phyloP scores from a whole-genome alignment of 2,329 filamentous ascomycete species.

The Aspergillus vadensis region DNA sequence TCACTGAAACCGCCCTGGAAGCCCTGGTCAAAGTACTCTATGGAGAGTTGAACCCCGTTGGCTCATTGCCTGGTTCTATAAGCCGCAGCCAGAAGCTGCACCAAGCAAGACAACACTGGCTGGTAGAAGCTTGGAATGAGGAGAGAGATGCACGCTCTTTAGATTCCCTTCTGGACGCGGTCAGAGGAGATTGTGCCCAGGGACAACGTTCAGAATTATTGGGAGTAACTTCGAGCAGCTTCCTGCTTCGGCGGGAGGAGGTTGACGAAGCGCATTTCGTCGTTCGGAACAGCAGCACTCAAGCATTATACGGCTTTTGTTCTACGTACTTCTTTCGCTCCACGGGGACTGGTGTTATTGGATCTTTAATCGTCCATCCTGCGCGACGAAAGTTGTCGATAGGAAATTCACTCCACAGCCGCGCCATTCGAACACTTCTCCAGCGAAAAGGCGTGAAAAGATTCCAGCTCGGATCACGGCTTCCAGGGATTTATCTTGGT shows the following conservation, averaged over 20 bases:
- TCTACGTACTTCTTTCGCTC: slow-evolving; percentile 78
- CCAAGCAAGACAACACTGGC: slow-evolving; percentile 91
- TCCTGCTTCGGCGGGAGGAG: slow-evolving; percentile 70
- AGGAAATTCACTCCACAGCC: slow-evolving; percentile 82
- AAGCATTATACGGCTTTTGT: slow-evolving; percentile 87
- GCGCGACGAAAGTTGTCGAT: slow-evolving; percentile 84
- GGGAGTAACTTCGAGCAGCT: slow-evolving; percentile 70
- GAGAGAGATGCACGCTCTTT: slow-evolving; percentile 74
- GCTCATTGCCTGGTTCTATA: slow-evolving; percentile 68
- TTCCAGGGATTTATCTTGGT: slow-evolving; percentile 84
- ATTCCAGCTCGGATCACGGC: slow-evolving; percentile 76
- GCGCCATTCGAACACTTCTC: slow-evolving; percentile 74
- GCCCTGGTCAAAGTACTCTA: slow-evolving; percentile 82
- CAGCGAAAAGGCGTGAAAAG: slow-evolving; percentile 73
- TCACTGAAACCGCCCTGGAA: slow-evolving; percentile 87
- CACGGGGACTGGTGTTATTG: slow-evolving; percentile 74
- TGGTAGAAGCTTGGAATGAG: slow-evolving; percentile 84
- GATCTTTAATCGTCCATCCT: slow-evolving; percentile 87
- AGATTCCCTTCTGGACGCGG: slow-evolving; percentile 70
- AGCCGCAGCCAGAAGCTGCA: slow-evolving; percentile 83
- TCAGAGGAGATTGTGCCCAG: slow-evolving; percentile 63
- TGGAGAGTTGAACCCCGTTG: slow-evolving; percentile 66
- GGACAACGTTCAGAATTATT: slow-evolving; percentile 69
- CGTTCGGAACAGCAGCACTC: slow-evolving; percentile 89
- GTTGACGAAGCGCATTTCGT: slow-evolving; percentile 86